Evolutionary conservation across 2,329 filamentous ascomycete species (phyloP).

Genomic region (Colletotrichum magnum): DNA sequence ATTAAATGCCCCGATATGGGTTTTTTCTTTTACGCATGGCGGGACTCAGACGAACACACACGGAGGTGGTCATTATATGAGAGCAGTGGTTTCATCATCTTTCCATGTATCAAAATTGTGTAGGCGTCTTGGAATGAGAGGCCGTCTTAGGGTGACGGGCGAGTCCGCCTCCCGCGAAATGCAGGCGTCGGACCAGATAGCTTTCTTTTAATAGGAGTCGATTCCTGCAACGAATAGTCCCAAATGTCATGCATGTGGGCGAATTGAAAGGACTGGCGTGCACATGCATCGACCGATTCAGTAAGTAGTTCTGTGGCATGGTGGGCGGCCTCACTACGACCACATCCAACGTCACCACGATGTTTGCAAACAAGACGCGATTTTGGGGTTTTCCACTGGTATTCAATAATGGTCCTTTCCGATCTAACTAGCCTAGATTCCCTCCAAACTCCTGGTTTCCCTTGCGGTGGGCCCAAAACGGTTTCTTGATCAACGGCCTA

Average conservation of each 20-base stretch:
- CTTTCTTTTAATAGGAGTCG: slow-evolving; percentile 32
- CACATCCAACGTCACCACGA: too few relatives aligned
- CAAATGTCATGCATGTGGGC: too few relatives aligned
- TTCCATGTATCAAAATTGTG: slow-evolving; percentile 40
- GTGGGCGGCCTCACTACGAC: too few relatives aligned
- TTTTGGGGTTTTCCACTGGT: too few relatives aligned
- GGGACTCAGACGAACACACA: slow-evolving; percentile 2
- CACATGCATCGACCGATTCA: too few relatives aligned
- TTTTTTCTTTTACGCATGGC: background rate
- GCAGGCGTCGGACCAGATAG: slow-evolving; percentile 23
- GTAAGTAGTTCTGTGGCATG: too few relatives aligned
- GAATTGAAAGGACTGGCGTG: too few relatives aligned
- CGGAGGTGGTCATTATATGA: slow-evolving; percentile 3
- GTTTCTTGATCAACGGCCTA: slow-evolving; percentile 8
- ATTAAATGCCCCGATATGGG: slow-evolving; percentile 20
- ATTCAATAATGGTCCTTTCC: background rate
- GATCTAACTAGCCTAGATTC: slow-evolving; percentile 21
- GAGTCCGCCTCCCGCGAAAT: slow-evolving; percentile 6
- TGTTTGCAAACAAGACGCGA: too few relatives aligned
- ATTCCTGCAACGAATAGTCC: background rate
- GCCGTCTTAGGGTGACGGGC: slow-evolving; percentile 20
- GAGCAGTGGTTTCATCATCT: slow-evolving; percentile 33
- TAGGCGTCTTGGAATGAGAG: slow-evolving; percentile 33
- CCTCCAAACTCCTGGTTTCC: slow-evolving; percentile 26
- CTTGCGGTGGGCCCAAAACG: slow-evolving; percentile 27